Percentiles rank a stretch among this genome's conserved stretches.
Evolutionary conservation across 169 alveolate species (phyloP).

Genomic region (Plasmodium chabaudi): DNA sequence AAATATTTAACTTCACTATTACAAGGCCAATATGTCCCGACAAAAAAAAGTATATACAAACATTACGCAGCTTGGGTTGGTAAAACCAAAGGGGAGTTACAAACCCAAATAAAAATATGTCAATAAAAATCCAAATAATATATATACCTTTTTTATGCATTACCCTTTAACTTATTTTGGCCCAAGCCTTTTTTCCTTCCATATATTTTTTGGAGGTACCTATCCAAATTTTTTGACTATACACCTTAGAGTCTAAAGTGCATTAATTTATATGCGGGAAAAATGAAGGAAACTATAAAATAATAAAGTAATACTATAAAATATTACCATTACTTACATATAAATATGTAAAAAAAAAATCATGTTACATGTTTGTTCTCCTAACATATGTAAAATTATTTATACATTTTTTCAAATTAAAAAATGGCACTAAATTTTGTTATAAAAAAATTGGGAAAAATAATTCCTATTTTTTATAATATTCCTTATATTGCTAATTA

Average conservation of each 20-base stretch:
- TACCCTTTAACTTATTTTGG: neutral
- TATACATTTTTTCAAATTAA: neutral
- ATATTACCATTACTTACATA: no score
- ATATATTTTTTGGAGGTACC: neutral
- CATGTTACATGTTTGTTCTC: neutral
- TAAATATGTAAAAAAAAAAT: no score
- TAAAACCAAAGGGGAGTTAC: no score
- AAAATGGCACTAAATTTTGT: neutral
- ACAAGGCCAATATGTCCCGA: no score
- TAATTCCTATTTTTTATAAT: neutral
- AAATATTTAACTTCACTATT: no score
- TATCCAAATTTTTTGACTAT: neutral
- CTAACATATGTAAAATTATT: no score
- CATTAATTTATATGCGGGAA: neutral
- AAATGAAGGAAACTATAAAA: neutral
- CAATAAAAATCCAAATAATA: no score
- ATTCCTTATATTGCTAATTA: no score
- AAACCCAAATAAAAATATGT: no score
- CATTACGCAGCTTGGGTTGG: no score
- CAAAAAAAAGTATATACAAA: no score
- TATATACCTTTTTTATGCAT: no score
- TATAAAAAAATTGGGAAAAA: conserved; percentile 5
- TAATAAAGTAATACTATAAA: neutral
- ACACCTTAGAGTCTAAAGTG: conserved; percentile 5
- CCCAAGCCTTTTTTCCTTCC: neutral